These are phyloP conservation scores for Fraxinus americana DNA, from an alignment of 257 asterid species.

Conservation along the genomic window DNA sequence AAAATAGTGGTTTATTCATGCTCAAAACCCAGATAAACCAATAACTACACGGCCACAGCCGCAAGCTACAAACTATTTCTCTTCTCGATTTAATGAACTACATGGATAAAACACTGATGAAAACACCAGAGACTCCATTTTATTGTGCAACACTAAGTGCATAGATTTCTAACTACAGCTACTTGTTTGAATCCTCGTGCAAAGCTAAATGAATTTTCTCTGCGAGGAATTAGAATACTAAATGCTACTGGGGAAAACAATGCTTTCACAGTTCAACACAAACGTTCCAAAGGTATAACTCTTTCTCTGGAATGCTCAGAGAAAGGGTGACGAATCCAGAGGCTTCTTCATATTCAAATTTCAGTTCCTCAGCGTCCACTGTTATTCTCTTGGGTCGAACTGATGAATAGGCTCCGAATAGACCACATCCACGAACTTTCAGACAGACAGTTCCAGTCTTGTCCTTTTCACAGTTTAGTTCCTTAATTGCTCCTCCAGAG, in stretches of 20 bases:
- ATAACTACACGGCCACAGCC: neutral
- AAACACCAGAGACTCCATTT: neutral
- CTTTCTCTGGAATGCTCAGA: conserved; percentile 50
- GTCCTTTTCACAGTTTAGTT: conserved; percentile 44
- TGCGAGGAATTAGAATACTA: neutral
- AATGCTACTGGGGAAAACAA: neutral
- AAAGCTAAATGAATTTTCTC: neutral
- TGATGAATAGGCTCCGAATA: conserved; percentile 78
- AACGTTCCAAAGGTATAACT: conserved; percentile 68
- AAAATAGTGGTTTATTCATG: neutral
- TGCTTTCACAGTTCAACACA: conserved; percentile 47
- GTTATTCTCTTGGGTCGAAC: conserved; percentile 51
- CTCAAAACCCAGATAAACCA: neutral
- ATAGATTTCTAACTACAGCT: neutral
- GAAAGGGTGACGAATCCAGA: conserved; percentile 49
- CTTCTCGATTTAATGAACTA: neutral
- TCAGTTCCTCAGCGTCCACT: conserved; percentile 50
- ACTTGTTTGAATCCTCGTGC: neutral
- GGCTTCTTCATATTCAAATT: conserved; percentile 62
- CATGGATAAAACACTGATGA: neutral
- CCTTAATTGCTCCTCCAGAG: conserved; percentile 84
- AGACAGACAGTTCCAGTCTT: conserved; percentile 38
- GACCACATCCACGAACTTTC: conserved; percentile 68
- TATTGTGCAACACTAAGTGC: neutral
- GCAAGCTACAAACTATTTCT: neutral